Conservation (phyloP, 2,329 filamentous ascomycete species). For the Phaeoacremonium minimum region DNA sequence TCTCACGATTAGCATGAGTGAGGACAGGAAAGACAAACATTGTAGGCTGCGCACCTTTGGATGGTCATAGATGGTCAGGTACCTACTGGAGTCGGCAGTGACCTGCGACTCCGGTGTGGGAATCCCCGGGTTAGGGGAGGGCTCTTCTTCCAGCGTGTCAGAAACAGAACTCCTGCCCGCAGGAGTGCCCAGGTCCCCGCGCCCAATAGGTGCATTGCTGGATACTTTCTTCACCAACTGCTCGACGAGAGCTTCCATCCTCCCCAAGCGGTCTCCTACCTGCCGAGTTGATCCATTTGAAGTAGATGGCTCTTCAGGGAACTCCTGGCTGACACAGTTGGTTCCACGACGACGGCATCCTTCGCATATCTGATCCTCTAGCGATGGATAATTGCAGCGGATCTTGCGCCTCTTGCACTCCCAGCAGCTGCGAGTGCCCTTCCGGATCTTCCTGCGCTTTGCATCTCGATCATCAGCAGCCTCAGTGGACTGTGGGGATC, state of each 20-base stretch:
- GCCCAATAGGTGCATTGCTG: background rate
- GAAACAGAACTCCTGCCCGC: background rate
- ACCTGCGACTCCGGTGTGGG: background rate
- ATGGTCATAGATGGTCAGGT: background rate
- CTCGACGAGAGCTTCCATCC: conserved; percentile 29
- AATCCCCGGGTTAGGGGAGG: background rate
- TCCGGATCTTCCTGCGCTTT: conserved; percentile 39
- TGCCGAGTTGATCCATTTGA: conserved; percentile 2
- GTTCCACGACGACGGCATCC: conserved; percentile 38
- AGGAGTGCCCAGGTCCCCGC: background rate
- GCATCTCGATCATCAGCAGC: conserved; percentile 15
- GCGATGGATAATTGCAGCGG: conserved; percentile 37
- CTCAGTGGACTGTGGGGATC: too few relatives aligned
- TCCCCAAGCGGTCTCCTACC: conserved; percentile 20
- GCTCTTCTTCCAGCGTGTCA: background rate
- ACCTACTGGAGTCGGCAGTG: background rate
- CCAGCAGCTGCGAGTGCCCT: conserved; percentile 53
- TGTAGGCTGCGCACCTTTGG: background rate
- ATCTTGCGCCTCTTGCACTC: conserved; percentile 51
- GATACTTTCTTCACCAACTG: conserved; percentile 16
- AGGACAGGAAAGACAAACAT: too few relatives aligned
- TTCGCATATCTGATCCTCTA: conserved; percentile 33
- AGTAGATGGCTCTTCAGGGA: conserved; percentile 21
- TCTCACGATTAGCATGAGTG: background rate
- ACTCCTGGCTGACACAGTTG: conserved; percentile 43